Percentiles rank a stretch among this genome's conserved stretches.
phyloP scores from a whole-genome alignment of 106 monocot species.

The Platanthera zijinensis region DNA sequence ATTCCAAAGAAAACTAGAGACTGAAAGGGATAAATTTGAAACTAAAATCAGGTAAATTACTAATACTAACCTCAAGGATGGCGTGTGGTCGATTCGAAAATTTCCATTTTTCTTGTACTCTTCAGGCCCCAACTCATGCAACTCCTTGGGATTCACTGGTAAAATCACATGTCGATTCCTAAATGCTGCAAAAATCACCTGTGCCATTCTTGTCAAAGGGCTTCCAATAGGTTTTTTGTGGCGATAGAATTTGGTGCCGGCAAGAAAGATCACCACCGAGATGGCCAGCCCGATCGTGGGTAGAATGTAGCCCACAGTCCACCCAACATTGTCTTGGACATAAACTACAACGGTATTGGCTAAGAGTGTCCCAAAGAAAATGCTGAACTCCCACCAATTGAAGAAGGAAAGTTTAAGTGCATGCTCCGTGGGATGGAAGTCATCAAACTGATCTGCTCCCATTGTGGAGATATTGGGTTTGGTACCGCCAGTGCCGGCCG shows the following conservation, averaged over 20 bases:
- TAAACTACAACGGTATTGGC: conserved; percentile 49
- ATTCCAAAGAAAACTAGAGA: no score
- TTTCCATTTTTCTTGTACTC: conserved; percentile 13
- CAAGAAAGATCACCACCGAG: conserved; percentile 29
- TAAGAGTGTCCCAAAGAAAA: conserved; percentile 29
- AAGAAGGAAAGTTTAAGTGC: conserved; percentile 39
- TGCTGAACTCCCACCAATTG: conserved; percentile 43
- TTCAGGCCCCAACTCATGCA: conserved; percentile 7
- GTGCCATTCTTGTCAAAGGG: conserved; percentile 40
- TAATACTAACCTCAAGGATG: conserved; percentile 18
- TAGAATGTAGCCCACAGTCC: conserved; percentile 39
- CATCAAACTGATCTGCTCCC: conserved; percentile 38
- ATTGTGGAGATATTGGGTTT: conserved; percentile 36
- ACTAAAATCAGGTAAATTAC: no score
- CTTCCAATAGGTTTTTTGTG: conserved; percentile 43
- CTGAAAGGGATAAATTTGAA: no score
- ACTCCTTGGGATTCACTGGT: conserved; percentile 39
- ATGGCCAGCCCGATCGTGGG: conserved; percentile 33
- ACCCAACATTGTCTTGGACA: conserved; percentile 51
- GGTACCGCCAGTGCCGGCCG: conserved; percentile 24
- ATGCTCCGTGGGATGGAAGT: conserved; percentile 23
- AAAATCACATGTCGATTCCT: conserved; percentile 21
- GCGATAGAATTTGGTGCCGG: conserved; percentile 46
- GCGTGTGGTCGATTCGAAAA: conserved; percentile 23
- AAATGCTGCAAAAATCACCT: conserved; percentile 27